Evolutionary conservation across 2,329 filamentous ascomycete species (phyloP).

Genomic region (Xylaria sp.): DNA sequence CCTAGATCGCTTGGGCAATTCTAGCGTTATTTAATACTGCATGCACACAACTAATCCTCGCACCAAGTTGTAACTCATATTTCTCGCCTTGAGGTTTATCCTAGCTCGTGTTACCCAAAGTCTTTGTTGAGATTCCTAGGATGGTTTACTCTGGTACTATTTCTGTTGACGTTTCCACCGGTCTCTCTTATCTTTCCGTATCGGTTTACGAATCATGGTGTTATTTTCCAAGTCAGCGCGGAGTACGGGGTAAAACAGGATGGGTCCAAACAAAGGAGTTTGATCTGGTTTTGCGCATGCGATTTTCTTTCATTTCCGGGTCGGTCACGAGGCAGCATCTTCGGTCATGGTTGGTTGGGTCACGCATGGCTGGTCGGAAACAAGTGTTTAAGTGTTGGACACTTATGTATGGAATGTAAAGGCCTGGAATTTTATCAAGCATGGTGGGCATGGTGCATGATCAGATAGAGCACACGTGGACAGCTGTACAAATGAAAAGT

Average conservation of each 20-base stretch:
- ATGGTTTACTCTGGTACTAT: background rate
- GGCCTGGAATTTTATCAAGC: background rate
- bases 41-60: background rate
- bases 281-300: slow-evolving; percentile 11
- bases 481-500: background rate
- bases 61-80: background rate
- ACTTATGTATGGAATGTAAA: slow-evolving; percentile 2
- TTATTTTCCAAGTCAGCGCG: slow-evolving; percentile 26
- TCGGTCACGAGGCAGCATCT: slow-evolving; percentile 1
- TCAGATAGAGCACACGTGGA: background rate
- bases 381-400: slow-evolving; percentile 5
- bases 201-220: slow-evolving; percentile 13
- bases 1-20: background rate
- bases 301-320: slow-evolving; percentile 1
- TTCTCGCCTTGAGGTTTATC: background rate
- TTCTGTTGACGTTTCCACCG: background rate
- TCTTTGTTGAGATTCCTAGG: background rate
- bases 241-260: slow-evolving; percentile 30
- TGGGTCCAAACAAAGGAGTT: background rate
- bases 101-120: background rate
- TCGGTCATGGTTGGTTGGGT: slow-evolving; percentile 5
- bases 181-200: slow-evolving; percentile 15
- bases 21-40: background rate
- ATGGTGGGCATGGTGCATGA: background rate
- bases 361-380: slow-evolving; percentile 10